phyloP scores from a whole-genome alignment of 495 filamentous ascomycete genomes.

The Talaromyces adpressus region DNA sequence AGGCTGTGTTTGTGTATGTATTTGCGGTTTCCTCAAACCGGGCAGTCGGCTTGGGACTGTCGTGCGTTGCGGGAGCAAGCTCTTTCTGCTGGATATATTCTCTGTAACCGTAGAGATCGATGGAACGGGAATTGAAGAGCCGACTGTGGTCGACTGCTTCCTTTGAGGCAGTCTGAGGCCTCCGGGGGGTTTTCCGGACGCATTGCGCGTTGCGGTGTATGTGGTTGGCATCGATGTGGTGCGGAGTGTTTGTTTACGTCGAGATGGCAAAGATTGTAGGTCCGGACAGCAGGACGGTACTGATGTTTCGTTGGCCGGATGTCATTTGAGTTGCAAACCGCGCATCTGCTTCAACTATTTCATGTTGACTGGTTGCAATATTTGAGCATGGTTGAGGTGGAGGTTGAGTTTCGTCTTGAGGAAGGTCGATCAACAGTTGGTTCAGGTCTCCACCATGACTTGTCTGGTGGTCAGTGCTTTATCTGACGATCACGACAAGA shows the following conservation, averaged over 20 bases:
- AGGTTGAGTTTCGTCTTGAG: neutral
- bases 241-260: neutral
- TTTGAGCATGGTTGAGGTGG: neutral
- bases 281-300: neutral
- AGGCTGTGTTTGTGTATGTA: neutral
- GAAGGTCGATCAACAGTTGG: neutral
- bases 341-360: neutral
- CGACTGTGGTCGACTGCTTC: neutral
- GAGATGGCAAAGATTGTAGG: neutral
- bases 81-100: neutral
- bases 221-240: slow-evolving; percentile 1
- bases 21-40: neutral
- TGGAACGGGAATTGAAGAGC: neutral
- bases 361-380: neutral
- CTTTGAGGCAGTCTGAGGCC: neutral
- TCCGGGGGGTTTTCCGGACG: neutral
- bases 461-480: neutral
- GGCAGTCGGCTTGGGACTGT: neutral
- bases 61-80: neutral
- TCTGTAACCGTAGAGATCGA: neutral
- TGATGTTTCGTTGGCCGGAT: neutral
- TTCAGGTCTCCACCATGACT: neutral
- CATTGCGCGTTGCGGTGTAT: neutral
- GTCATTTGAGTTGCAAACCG: neutral
- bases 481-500: neutral